Evolutionary conservation across 768 basidiomycete species (phyloP).

Genomic region (Lentinula edodes): DNA sequence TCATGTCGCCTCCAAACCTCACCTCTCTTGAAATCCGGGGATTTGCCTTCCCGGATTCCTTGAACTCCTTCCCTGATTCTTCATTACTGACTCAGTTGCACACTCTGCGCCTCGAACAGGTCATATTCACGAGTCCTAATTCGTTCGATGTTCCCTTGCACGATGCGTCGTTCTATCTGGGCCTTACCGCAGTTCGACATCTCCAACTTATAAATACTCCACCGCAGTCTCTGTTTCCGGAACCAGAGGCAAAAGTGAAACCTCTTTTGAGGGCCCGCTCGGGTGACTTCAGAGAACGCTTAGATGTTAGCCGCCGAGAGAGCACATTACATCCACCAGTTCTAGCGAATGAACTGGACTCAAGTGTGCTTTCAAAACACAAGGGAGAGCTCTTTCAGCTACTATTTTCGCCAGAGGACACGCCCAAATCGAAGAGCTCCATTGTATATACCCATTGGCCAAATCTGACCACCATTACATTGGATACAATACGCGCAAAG

Average conservation of each 20-base stretch:
- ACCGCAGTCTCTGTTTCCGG: background rate
- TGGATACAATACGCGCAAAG: conserved; percentile 2
- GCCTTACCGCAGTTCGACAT: conserved; percentile 3
- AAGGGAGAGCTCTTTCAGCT: background rate
- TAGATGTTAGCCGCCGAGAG: background rate
- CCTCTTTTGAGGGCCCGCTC: conserved; percentile 3
- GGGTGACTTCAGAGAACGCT: background rate
- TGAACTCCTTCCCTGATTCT: background rate
- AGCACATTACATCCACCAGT: background rate
- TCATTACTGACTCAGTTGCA: background rate
- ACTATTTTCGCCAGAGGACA: background rate
- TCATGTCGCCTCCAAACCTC: conserved; percentile 5
- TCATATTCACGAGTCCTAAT: background rate
- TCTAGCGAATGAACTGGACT: background rate
- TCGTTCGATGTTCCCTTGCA: background rate
- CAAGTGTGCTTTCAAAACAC: background rate
- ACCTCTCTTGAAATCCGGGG: background rate
- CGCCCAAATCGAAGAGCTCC: background rate
- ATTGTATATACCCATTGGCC: conserved; percentile 1
- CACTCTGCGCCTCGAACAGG: conserved; percentile 1
- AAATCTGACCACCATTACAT: background rate
- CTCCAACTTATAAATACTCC: conserved; percentile 4
- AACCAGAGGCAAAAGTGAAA: background rate
- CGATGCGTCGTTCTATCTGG: background rate
- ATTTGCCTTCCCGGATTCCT: background rate